These are phyloP conservation scores for Peronospora destructor DNA, from an alignment of 352 stramenopile genomes.

Conservation along the genomic window DNA sequence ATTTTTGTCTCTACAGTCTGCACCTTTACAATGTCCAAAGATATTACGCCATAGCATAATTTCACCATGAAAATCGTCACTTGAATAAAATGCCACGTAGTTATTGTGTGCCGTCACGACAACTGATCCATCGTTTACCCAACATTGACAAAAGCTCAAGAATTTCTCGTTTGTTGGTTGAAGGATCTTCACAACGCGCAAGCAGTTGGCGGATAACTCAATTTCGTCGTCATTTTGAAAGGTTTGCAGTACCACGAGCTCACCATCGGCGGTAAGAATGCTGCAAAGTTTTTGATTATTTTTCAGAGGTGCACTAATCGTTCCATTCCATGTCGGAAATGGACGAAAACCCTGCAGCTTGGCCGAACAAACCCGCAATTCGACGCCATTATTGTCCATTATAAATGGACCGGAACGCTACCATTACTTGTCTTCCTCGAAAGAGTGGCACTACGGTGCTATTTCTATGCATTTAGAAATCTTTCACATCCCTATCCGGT, in stretches of 20 bases:
- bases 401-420: background rate
- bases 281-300: conserved; percentile 25
- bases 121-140: conserved; percentile 26
- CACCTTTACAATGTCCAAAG: conserved; percentile 29
- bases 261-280: conserved; percentile 43
- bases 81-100: conserved; percentile 32
- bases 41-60: conserved; percentile 31
- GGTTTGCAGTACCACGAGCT: conserved; percentile 41
- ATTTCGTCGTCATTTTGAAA: conserved; percentile 1
- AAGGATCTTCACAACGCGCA: conserved; percentile 36
- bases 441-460: conserved; percentile 1
- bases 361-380: conserved; percentile 33
- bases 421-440: conserved; percentile 2
- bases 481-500: background rate
- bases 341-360: conserved; percentile 38
- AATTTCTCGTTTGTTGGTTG: conserved; percentile 7
- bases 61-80: conserved; percentile 15
- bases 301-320: conserved; percentile 16
- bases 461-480: conserved; percentile 11
- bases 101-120: conserved; percentile 31
- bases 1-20: background rate
- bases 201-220: conserved; percentile 2
- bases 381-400: conserved; percentile 6
- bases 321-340: conserved; percentile 58
- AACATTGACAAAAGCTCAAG: conserved; percentile 50